A percentile compares a stretch with the other conserved stretches of the same genome.
phyloP scores from a whole-genome alignment of 345 rosid genomes.

The Chamaenerion angustifolium region DNA sequence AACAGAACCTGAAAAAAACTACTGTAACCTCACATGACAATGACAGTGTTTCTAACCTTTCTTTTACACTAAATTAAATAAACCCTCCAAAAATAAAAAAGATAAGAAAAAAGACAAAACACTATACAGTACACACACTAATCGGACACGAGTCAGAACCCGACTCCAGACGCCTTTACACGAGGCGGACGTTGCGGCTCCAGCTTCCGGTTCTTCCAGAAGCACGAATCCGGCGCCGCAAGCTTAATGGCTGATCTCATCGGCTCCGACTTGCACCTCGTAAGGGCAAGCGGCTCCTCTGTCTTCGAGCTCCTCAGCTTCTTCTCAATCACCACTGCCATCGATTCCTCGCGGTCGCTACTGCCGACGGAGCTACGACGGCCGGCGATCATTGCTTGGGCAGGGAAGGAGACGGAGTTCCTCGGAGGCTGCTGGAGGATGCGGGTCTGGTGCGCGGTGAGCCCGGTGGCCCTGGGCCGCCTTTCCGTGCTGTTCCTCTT shows the following conservation, averaged over 20 bases:
- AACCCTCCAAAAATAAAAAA: conserved; percentile 1
- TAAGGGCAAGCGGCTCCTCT: conserved; percentile 52
- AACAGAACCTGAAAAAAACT: too few species aligned
- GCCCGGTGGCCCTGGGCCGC: conserved; percentile 6
- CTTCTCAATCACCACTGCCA: conserved; percentile 34
- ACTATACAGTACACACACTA: conserved; percentile 10
- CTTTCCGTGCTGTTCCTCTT: conserved; percentile 16
- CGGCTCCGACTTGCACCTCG: conserved; percentile 94
- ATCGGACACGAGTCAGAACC: conserved; percentile 23
- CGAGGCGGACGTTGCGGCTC: conserved; percentile 65
- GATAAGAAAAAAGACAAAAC: not conserved
- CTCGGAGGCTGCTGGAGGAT: conserved; percentile 48
- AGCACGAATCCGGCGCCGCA: conserved; percentile 55
- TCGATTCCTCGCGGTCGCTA: conserved; percentile 14
- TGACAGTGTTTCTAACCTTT: too few species aligned
- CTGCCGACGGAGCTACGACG: not conserved
- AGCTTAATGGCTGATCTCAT: conserved; percentile 50
- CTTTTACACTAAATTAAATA: not conserved
- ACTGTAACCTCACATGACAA: too few species aligned
- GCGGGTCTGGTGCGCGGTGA: conserved; percentile 11
- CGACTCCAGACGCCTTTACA: conserved; percentile 68
- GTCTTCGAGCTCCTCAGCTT: conserved; percentile 37
- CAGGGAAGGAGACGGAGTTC: conserved; percentile 74
- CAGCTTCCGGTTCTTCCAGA: conserved; percentile 80
- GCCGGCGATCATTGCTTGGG: conserved; percentile 19